Conservation (phyloP, 1,139 yeast species). For the Candida sanyaensis region DNA sequence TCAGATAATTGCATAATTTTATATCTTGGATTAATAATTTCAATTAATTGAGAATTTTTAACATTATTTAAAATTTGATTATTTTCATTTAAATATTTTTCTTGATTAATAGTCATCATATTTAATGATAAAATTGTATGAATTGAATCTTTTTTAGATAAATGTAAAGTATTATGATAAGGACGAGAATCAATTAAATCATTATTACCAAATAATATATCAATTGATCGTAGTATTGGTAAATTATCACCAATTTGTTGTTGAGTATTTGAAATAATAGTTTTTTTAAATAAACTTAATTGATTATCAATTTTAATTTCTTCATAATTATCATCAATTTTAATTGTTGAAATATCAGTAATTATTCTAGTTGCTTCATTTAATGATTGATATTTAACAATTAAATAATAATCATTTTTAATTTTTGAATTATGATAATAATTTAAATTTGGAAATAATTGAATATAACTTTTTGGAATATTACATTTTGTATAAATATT, state of each 20-base stretch:
- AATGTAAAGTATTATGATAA: slow-evolving; percentile 13
- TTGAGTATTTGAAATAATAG: slow-evolving; percentile 7
- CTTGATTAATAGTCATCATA: slow-evolving; percentile 9
- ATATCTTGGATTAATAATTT: slow-evolving; percentile 17
- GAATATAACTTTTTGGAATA: slow-evolving; percentile 12
- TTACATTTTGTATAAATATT: slow-evolving; percentile 8
- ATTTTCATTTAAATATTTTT: slow-evolving; percentile 2
- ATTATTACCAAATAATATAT: slow-evolving; percentile 26
- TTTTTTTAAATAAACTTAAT: slow-evolving; percentile 13
- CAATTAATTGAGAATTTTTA: slow-evolving; percentile 6
- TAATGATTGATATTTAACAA: slow-evolving; percentile 13
- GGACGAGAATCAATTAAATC: slow-evolving; percentile 22
- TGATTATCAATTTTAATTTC: slow-evolving; percentile 6
- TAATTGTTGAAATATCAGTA: slow-evolving; percentile 16
- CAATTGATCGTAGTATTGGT: slow-evolving; percentile 24
- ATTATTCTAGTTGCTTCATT: slow-evolving; percentile 16
- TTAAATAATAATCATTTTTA: slow-evolving; percentile 16
- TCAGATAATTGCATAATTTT: slow-evolving; percentile 43
- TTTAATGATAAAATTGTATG: slow-evolving; percentile 16
- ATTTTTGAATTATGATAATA: slow-evolving; percentile 7
- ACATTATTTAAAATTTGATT: slow-evolving; percentile 2
- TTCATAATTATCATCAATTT: slow-evolving; percentile 8
- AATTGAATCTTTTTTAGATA: slow-evolving; percentile 10
- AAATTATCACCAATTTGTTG: slow-evolving; percentile 11
- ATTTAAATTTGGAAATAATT: slow-evolving; percentile 13